A percentile compares a stretch with the other conserved stretches of the same genome.
These are phyloP conservation scores for Aplosporella prunicola DNA, from an alignment of 2,329 filamentous ascomycete genomes.

Conservation along the genomic window DNA sequence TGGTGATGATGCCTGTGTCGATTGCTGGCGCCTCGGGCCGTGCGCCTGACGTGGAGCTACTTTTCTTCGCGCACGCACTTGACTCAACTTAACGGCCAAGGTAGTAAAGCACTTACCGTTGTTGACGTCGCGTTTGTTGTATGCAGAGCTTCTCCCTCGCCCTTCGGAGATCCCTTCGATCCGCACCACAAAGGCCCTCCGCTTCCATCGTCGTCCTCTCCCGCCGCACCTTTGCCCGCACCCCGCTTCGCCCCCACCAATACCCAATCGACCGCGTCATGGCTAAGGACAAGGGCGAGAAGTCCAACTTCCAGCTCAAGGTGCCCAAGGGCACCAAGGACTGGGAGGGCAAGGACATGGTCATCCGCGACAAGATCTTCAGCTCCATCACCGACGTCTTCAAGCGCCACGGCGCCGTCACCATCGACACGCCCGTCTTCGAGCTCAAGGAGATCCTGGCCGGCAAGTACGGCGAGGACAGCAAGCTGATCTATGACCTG, in stretches of 20 bases:
- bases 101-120: background rate
- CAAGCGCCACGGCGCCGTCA: constrained; percentile 71
- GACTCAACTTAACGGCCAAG: background rate
- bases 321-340: constrained; percentile 87
- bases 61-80: background rate
- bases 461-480: constrained; percentile 88
- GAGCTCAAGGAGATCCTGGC: constrained; percentile 78
- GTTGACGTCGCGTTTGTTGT: background rate
- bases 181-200: background rate
- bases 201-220: background rate
- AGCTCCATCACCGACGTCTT: constrained; percentile 66
- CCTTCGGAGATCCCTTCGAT: constrained; percentile 7
- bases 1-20: too few species aligned
- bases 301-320: constrained; percentile 58
- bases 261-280: constrained; percentile 25
- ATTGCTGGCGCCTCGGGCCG: background rate
- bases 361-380: constrained; percentile 74
- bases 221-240: background rate
- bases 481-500: constrained; percentile 83
- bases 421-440: constrained; percentile 75
- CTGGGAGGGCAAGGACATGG: constrained; percentile 69
- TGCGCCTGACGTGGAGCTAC: background rate
- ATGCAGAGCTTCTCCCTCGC: constrained; percentile 9
- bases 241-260: background rate
- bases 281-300: constrained; percentile 36